These are phyloP conservation scores for Podila epicladia DNA, from an alignment of 192 early-diverging fungal genomes.

Conservation along the genomic window DNA sequence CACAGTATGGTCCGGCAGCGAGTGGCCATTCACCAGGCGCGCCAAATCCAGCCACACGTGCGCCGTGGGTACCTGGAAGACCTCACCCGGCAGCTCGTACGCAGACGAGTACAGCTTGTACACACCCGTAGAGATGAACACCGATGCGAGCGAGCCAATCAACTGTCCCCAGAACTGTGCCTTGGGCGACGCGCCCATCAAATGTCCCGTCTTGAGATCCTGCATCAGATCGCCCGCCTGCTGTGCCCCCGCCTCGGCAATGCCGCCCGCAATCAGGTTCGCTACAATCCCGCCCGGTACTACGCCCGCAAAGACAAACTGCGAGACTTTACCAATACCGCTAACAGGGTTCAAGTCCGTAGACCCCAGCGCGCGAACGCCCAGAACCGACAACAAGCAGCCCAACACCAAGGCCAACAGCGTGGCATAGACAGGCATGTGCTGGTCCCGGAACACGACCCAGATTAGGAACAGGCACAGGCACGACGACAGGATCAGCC, in stretches of 20 bases:
- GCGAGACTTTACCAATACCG: conserved; percentile 86
- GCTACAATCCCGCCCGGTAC: conserved; percentile 75
- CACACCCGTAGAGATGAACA: conserved; percentile 74
- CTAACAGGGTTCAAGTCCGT: conserved; percentile 88
- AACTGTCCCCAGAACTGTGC: conserved; percentile 88
- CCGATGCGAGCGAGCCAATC: conserved; percentile 79
- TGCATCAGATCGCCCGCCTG: conserved; percentile 67
- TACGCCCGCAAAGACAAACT: conserved; percentile 84
- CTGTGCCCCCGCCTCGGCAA: conserved; percentile 74
- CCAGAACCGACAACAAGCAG: conserved; percentile 79
- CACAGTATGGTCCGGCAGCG: conserved; percentile 69
- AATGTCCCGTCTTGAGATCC: conserved; percentile 89
- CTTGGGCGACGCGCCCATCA: conserved; percentile 82
- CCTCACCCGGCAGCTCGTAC: conserved; percentile 74
- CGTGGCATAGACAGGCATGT: conserved; percentile 72
- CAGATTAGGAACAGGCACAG: conserved; percentile 71
- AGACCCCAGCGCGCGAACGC: conserved; percentile 83
- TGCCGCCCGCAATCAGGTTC: conserved; percentile 82
- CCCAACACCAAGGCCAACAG: conserved; percentile 77
- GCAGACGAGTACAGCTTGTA: conserved; percentile 75
- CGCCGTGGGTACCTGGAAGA: conserved; percentile 78
- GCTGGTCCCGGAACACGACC: conserved; percentile 66
- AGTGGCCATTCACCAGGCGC: conserved; percentile 77
- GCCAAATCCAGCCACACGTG: conserved; percentile 86
- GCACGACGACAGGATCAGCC: conserved; percentile 68